These are phyloP conservation scores for Plasmodium fragile DNA, from an alignment of 169 alveolate species.

Conservation along the genomic window DNA sequence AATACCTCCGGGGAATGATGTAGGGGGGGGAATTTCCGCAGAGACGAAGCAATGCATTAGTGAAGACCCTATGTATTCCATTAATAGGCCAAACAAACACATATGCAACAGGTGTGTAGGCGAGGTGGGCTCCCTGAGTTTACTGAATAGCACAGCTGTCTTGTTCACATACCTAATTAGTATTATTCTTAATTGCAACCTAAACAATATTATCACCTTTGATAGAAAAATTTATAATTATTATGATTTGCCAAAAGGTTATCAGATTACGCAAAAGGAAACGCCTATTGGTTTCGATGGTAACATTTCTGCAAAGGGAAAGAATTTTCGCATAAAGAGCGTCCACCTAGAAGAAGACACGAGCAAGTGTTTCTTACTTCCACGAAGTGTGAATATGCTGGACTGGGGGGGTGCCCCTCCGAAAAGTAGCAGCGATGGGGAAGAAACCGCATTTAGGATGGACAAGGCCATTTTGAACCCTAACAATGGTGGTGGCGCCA, in stretches of 20 bases:
- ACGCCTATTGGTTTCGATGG: constrained; percentile 85
- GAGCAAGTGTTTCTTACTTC: constrained; percentile 69
- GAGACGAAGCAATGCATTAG: background rate
- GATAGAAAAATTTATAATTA: constrained; percentile 85
- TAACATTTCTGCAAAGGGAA: constrained; percentile 50
- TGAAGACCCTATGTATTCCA: background rate
- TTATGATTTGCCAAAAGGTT: constrained; percentile 87
- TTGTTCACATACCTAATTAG: constrained; percentile 79
- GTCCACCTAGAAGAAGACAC: constrained; percentile 87
- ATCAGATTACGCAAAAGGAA: constrained; percentile 82
- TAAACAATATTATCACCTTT: constrained; percentile 67
- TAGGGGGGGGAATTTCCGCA: background rate
- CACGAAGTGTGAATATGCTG: background rate
- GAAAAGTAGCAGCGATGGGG: background rate
- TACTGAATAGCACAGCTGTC: constrained; percentile 78
- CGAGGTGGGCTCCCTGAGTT: constrained; percentile 83
- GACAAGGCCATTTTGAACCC: background rate
- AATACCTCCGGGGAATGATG: background rate
- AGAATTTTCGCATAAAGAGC: constrained; percentile 65
- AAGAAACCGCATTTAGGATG: background rate
- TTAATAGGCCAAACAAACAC: constrained; percentile 72
- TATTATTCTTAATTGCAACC: constrained; percentile 77
- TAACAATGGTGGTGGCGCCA: background rate
- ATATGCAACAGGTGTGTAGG: constrained; percentile 84
- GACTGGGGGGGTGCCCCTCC: background rate